Conservation (phyloP, 495 filamentous ascomycete genomes). For the Penicillium cataractarum region DNA sequence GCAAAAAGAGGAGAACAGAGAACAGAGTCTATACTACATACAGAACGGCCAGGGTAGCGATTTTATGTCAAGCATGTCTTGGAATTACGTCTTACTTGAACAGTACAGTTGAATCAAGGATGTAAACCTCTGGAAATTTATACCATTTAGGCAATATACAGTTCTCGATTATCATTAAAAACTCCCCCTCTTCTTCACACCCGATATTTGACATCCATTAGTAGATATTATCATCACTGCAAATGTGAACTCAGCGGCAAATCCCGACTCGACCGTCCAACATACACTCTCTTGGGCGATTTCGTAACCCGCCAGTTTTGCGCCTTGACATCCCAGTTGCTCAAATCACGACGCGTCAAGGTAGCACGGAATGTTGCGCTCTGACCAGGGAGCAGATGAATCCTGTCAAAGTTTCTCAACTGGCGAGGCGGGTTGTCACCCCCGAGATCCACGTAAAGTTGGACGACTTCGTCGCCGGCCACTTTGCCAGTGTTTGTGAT, state of each 20-base stretch:
- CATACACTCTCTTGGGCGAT: background rate
- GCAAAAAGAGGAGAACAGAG: too few relatives aligned
- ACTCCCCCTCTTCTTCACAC: background rate
- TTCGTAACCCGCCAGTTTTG: constrained; percentile 64
- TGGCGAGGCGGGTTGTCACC: constrained; percentile 35
- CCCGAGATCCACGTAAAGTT: constrained; percentile 50
- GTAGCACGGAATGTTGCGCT: constrained; percentile 56
- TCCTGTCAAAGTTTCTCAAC: constrained; percentile 74
- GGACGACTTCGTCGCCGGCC: constrained; percentile 55
- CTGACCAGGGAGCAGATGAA: constrained; percentile 56
- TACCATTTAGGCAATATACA: background rate
- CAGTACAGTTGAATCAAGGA: too few relatives aligned
- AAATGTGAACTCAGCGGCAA: background rate
- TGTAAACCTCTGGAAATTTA: background rate
- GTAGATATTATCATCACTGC: background rate
- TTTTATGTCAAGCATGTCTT: too few relatives aligned
- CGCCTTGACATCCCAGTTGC: constrained; percentile 68
- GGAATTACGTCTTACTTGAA: too few relatives aligned
- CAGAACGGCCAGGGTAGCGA: too few relatives aligned
- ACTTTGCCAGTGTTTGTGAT: constrained; percentile 56
- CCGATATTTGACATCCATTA: background rate
- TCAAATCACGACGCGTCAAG: constrained; percentile 70
- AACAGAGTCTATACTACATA: too few relatives aligned
- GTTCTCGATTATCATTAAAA: background rate
- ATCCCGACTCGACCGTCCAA: constrained; percentile 1